phyloP scores from a whole-genome alignment of 176 grass and related monocot genomes.

The Sorghum bicolor region Sorghum_bicolor_NCBIv3 NC_012870.2:6853001-6853500 shows the following conservation, averaged over 20 bases:
- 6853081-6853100: neutral
- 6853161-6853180: constrained; percentile 86
- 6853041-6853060: neutral
- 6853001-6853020: neutral
- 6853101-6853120: constrained; percentile 31
- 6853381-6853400: neutral
- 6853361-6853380: neutral
- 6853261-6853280: constrained; percentile 94
- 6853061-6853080: neutral
- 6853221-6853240: constrained; percentile 95
- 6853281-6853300: constrained; percentile 88
- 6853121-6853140: constrained; percentile 69
- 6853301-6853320: constrained; percentile 91
- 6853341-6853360: constrained; percentile 72
- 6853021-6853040: neutral
- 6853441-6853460: neutral
- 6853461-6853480: neutral
- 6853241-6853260: constrained; percentile 99
- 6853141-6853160: constrained; percentile 90
- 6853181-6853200: constrained; percentile 91
- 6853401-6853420: neutral
- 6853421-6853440: neutral
- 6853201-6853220: constrained; percentile 87
- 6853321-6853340: constrained; percentile 80
- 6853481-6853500: constrained; percentile 9